phyloP scores from a whole-genome alignment of 345 rosid genomes.

The Citrus cavaleriei region DNA sequence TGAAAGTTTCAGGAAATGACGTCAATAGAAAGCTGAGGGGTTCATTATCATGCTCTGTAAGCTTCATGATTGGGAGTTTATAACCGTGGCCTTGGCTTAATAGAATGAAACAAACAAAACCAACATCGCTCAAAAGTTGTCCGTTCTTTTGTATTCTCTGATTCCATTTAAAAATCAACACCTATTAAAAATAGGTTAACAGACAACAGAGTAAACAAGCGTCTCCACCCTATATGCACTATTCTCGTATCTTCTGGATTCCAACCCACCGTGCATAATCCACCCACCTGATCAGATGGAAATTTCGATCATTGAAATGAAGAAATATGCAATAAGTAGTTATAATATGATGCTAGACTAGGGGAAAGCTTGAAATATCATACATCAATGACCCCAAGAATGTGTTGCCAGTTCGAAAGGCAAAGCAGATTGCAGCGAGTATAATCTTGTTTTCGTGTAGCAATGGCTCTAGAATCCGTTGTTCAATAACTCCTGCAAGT shows the following conservation, averaged over 20 bases:
- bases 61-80: neutral
- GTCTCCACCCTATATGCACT: neutral
- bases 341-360: neutral
- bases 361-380: constrained; percentile 15
- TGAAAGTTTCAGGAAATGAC: neutral
- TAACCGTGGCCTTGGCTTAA: neutral
- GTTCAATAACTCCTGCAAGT: constrained; percentile 72
- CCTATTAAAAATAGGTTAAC: neutral
- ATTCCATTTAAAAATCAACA: neutral
- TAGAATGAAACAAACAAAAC: neutral
- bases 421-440: constrained; percentile 60
- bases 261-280: constrained; percentile 70
- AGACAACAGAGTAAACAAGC: neutral
- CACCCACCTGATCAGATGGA: constrained; percentile 58
- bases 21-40: neutral
- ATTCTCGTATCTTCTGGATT: constrained; percentile 40
- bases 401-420: constrained; percentile 76
- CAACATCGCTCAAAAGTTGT: neutral
- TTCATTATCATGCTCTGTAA: neutral
- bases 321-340: neutral
- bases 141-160: neutral
- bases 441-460: constrained; percentile 56
- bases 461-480: constrained; percentile 62
- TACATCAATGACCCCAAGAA: constrained; percentile 75
- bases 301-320: neutral